These are phyloP conservation scores for Cladosporium sp. DNA, from an alignment of 2,329 filamentous ascomycete genomes.

Conservation along the genomic window DNA sequence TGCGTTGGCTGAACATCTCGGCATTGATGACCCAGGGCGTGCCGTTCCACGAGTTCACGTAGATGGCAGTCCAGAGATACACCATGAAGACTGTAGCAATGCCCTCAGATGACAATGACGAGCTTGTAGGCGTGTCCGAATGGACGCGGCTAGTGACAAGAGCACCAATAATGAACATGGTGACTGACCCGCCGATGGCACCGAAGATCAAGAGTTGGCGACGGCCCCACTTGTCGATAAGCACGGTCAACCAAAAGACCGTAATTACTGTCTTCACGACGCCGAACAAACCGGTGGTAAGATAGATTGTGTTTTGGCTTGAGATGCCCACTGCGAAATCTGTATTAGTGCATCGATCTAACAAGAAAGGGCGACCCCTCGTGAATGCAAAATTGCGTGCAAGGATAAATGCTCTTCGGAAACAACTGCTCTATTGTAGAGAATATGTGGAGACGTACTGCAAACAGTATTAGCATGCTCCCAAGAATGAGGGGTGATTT, in stretches of 20 bases:
- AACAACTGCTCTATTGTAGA: background rate
- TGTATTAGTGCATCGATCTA: background rate
- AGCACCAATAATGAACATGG: constrained; percentile 21
- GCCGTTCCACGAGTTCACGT: constrained; percentile 46
- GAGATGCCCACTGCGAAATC: constrained; percentile 13
- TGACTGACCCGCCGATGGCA: constrained; percentile 15
- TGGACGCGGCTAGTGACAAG: constrained; percentile 13
- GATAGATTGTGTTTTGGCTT: constrained; percentile 19
- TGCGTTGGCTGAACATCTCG: constrained; percentile 49
- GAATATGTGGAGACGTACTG: background rate
- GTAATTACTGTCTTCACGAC: constrained; percentile 24
- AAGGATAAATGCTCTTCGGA: background rate
- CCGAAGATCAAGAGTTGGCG: constrained; percentile 18
- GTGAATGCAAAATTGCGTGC: background rate
- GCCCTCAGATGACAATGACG: background rate
- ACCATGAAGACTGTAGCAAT: constrained; percentile 22
- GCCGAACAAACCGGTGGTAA: constrained; percentile 25
- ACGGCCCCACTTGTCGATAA: constrained; percentile 22
- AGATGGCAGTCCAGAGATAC: constrained; percentile 39
- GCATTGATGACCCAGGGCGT: constrained; percentile 49
- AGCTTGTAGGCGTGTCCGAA: constrained; percentile 1
- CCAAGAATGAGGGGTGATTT: background rate
- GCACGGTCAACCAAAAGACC: constrained; percentile 15
- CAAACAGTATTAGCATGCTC: background rate
- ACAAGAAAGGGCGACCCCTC: background rate